Evolutionary conservation across 768 basidiomycete genomes (phyloP), one percentile per base, ranked within the genome.

Genomic region (Galerina sulciceps): DNA sequence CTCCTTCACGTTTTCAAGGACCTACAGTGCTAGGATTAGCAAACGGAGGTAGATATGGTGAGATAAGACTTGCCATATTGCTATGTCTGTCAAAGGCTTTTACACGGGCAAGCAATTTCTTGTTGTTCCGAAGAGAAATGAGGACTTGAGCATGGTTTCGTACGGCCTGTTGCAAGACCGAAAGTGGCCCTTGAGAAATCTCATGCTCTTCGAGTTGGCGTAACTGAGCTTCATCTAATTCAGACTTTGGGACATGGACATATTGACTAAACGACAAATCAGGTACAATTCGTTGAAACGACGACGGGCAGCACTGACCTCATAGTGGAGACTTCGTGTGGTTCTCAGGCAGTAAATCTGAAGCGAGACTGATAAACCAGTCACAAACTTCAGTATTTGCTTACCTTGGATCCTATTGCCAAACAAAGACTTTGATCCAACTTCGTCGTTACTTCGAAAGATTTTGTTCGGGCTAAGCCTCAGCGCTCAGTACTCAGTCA

Each of bases 11-110:
- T 98, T 99, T 78, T 99, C 96, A 59, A 98, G 82, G 15, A 96
- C 94, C 94, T 96, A 60, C 0, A 48, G 15, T 48, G 59, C 4
- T 15, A 59, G 48, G 59, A 37, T 64, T 55, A 46, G 62, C 57
- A 62, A 55, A 53, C 54, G 55, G 49, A 44, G 47, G 38, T 26
- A 58, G n/a, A 14, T 40, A 52, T 48, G 40, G 20, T 45, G 10
- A 53, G 51, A 44, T 6, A 49, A 20, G 41, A 75, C 88, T 47
- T 64, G 93, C 96, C 96, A 99, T 98, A 72, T 99, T 99, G 67
- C 93, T 93, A 76, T 99, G 97, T 71, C 97, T 84, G 75, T 99
- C 97, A 72, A 99, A 99, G 0, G 97, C 97, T 76, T 99, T 99
- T 55, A 98, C 96, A 49, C 96, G 86, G 35, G 93, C 93, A 46